phyloP scores from a whole-genome alignment of 139 green algal species.

The Micractinium sp. region DNA sequence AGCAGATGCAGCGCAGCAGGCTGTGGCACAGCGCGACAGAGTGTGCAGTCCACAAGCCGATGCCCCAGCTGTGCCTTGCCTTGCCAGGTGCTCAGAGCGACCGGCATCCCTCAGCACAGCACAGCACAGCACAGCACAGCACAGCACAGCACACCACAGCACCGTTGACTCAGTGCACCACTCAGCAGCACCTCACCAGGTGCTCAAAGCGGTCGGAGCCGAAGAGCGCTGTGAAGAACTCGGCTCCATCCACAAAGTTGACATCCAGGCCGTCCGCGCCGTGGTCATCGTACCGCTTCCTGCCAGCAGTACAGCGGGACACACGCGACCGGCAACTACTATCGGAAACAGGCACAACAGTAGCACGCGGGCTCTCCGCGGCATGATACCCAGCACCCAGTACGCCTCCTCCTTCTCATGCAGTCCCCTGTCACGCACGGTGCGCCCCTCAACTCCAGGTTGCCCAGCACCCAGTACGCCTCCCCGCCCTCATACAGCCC shows the following conservation, averaged over 20 bases:
- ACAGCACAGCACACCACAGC: background rate
- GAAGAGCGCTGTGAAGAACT: slow-evolving; percentile 91
- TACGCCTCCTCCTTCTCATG: no score
- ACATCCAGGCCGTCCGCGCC: slow-evolving; percentile 78
- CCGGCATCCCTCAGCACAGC: background rate
- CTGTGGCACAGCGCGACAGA: background rate
- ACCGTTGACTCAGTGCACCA: background rate
- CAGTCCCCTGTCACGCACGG: no score
- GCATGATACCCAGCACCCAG: no score
- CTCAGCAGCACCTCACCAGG: slow-evolving; percentile 50
- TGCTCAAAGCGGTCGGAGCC: slow-evolving; percentile 84
- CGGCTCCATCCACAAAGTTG: slow-evolving; percentile 82
- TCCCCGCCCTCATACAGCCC: background rate
- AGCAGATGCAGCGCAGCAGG: background rate
- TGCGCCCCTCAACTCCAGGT: no score
- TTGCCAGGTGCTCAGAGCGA: no score
- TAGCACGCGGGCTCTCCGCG: no score
- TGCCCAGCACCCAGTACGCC: no score
- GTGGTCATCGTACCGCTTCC: slow-evolving; percentile 76
- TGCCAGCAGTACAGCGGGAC: background rate
- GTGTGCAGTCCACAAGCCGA: no score
- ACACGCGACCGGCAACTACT: background rate
- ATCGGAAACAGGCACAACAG: no score
- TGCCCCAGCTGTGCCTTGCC: no score
- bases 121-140: background rate